Conservation (phyloP, 2,329 filamentous ascomycete genomes). For the Claviceps citrina region DNA sequence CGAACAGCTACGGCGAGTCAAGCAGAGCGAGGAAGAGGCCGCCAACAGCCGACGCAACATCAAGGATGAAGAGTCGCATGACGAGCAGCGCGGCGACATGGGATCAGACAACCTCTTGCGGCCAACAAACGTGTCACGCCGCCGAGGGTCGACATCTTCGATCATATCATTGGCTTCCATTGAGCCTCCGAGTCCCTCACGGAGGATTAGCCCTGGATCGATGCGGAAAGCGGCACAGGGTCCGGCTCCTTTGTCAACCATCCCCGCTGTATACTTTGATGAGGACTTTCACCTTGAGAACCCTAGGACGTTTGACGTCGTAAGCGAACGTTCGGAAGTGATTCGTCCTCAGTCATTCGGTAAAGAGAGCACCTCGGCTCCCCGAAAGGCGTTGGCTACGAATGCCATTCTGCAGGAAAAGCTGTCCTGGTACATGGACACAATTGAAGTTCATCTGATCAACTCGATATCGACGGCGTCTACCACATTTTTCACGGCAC, state of each 20-base stretch:
- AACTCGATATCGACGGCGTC: conserved; percentile 92
- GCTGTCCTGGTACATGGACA: conserved; percentile 99
- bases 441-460: conserved; percentile 91
- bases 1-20: conserved; percentile 73
- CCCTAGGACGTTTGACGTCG: conserved; percentile 86
- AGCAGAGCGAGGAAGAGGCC: conserved; percentile 57
- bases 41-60: conserved; percentile 24
- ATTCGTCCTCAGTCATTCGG: conserved; percentile 49
- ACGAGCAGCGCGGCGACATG: conserved; percentile 26
- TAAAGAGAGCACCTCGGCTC: conserved; percentile 43
- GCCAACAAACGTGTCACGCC: conserved; percentile 20
- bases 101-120: conserved; percentile 31
- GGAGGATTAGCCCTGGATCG: conserved; percentile 32
- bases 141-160: conserved; percentile 27
- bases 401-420: conserved; percentile 98
- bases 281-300: conserved; percentile 92
- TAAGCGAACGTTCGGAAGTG: conserved; percentile 93
- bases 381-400: conserved; percentile 77
- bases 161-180: conserved; percentile 34
- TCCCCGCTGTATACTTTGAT: conserved; percentile 87
- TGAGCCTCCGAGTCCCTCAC: conserved; percentile 27
- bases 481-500: conserved; percentile 85
- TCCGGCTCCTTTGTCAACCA: conserved; percentile 76
- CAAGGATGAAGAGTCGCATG: conserved; percentile 28
- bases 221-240: conserved; percentile 50